Conservation (phyloP, 2,329 filamentous ascomycete species). For the Phaeosphaeriaceae sp. region DNA sequence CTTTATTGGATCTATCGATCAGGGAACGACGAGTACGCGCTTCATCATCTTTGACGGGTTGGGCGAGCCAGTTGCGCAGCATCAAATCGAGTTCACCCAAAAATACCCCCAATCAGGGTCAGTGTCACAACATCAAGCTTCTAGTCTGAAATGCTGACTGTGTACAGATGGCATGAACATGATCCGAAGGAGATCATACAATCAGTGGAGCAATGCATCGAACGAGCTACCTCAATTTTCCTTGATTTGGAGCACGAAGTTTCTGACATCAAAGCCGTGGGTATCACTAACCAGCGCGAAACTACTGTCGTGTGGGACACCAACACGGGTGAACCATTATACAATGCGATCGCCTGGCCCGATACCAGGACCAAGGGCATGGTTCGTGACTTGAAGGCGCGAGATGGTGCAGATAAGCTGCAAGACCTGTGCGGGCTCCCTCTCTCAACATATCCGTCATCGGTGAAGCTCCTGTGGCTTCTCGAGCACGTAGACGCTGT, state of each 20-base stretch:
- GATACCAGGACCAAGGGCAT: slow-evolving; percentile 81
- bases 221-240: slow-evolving; percentile 76
- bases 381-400: slow-evolving; percentile 76
- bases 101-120: slow-evolving; percentile 86
- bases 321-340: slow-evolving; percentile 77
- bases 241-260: slow-evolving; percentile 70
- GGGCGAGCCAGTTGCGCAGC: slow-evolving; percentile 79
- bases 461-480: slow-evolving; percentile 85
- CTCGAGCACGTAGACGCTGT: slow-evolving; percentile 75
- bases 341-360: slow-evolving; percentile 87
- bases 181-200: slow-evolving; percentile 78
- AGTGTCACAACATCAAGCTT: slow-evolving; percentile 42
- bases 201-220: slow-evolving; percentile 81
- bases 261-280: slow-evolving; percentile 76
- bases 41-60: slow-evolving; percentile 88
- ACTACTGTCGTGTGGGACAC: slow-evolving; percentile 87
- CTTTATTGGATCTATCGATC: slow-evolving; percentile 88
- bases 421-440: slow-evolving; percentile 78
- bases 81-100: slow-evolving; percentile 88
- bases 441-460: slow-evolving; percentile 86
- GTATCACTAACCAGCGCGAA: slow-evolving; percentile 90
- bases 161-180: slow-evolving; percentile 83
- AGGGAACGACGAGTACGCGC: slow-evolving; percentile 86
- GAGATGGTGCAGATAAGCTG: slow-evolving; percentile 72
- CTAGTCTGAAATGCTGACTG: slow-evolving; percentile 17